Evolutionary conservation across 345 rosid species (phyloP).

Genomic region (Linum trigynum): DNA sequence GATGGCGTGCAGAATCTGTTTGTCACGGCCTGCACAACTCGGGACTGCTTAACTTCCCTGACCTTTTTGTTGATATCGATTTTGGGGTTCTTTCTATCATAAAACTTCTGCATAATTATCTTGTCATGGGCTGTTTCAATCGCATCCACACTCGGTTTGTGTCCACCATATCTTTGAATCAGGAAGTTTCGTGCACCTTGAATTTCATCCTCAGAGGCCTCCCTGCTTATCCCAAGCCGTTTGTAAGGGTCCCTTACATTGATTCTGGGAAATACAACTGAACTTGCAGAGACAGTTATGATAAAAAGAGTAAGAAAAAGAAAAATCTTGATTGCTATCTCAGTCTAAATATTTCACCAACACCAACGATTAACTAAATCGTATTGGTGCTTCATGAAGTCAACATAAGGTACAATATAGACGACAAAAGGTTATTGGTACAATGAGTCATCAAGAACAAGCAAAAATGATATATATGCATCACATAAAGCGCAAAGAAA

Average conservation of each 20-base stretch:
- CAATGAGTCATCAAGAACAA: neutral
- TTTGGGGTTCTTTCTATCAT: constrained; percentile 79
- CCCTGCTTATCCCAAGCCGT: constrained; percentile 84
- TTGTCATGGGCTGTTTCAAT: constrained; percentile 92
- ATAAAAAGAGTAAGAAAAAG: constrained; percentile 5
- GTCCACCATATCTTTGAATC: constrained; percentile 61
- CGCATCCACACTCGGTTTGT: constrained; percentile 87
- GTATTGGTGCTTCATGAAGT: neutral
- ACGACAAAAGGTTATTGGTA: no score
- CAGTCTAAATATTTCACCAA: no score
- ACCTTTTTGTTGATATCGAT: constrained; percentile 64
- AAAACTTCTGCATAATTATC: constrained; percentile 86
- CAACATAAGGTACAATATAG: no score
- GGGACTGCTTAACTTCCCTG: constrained; percentile 63
- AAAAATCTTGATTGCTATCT: neutral
- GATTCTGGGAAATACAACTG: constrained; percentile 75
- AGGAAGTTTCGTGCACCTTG: constrained; percentile 88
- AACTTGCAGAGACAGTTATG: constrained; percentile 24
- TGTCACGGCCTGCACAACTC: constrained; percentile 46
- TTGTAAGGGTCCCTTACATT: constrained; percentile 70
- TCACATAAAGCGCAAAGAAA: neutral
- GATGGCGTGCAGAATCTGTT: constrained; percentile 75
- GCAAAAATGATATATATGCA: neutral
- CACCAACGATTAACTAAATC: neutral
- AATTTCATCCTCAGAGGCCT: constrained; percentile 94